Evolutionary conservation across 2,329 filamentous ascomycete species (phyloP).

Genomic region (Aspergillus eucalypticola): DNA sequence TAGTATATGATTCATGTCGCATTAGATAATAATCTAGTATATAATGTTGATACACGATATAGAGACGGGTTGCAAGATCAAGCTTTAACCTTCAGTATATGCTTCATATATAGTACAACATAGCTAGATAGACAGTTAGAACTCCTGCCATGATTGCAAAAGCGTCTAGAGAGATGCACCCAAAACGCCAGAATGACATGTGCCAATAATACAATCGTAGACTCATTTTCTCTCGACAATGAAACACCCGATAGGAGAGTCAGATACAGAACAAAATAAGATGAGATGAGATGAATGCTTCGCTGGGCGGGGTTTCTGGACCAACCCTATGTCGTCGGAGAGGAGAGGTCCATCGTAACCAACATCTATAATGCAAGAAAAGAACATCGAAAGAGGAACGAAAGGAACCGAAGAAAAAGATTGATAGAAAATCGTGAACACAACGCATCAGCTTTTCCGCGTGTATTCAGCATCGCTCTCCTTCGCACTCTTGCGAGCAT

Average conservation of each 20-base stretch:
- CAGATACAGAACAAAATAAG: background rate
- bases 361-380: background rate
- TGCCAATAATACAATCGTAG: background rate
- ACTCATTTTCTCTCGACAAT: background rate
- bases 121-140: background rate
- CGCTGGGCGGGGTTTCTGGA: background rate
- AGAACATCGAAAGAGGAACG: background rate
- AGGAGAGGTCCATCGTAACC: background rate
- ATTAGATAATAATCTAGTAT: slow-evolving; percentile 9
- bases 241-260: background rate
- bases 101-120: background rate
- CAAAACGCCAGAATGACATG: background rate
- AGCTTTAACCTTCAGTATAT: background rate
- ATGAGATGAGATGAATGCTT: background rate
- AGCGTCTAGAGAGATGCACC: background rate
- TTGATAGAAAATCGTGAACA: too few species aligned
- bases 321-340: background rate
- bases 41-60: slow-evolving; percentile 4
- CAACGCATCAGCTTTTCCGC: slow-evolving; percentile 30
- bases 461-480: slow-evolving; percentile 79
- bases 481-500: slow-evolving; percentile 83
- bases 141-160: background rate
- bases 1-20: slow-evolving; percentile 17
- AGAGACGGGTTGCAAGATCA: background rate
- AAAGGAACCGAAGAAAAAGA: background rate